Base-by-base conservation (phyloP, 768 basidiomycete genomes). In the Trametes sanguinea region DNA sequence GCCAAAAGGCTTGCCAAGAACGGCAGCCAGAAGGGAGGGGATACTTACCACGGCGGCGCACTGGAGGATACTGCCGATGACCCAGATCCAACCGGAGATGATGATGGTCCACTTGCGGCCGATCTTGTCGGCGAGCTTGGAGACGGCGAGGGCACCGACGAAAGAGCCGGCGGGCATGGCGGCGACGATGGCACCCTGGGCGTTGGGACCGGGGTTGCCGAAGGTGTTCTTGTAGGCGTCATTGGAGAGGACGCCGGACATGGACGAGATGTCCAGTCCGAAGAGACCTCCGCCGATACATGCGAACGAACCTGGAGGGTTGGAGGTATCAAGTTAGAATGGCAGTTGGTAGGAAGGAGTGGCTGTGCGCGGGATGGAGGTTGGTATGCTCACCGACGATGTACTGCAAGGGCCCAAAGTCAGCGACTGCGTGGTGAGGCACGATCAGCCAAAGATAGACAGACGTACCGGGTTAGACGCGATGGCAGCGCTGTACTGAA, bases 261-360 rank as follows among this genome's bases (percentile, higher is more conserved):
- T 90, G 70, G 88, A 90, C 68, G 88, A 88, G 69, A 91, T 89
- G 78, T 91, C 89, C 77, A 91, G 72, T 72, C 89, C 89, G 70
- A 90, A 91, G 40, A 91, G 82, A 51, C 87, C 87, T 66, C 89
- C 88, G 40, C 89, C 89, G 64, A 91, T 90, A 72, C 89, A 91
- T 73, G 89, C 89, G 74, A 91, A 91, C 16, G 87, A 85, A 33
- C 89, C 64, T 65, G 54, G 3, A 30, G 27, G 8, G 27, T 32
- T 39, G 22, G 22, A 22, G 8, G 39, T 39, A 17, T 13, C n/a
- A 13, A 30, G 37, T 39, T 39, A 56, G 48, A 32, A 7, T 27
- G 22, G 22, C n/a, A 47, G 14, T 5, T 11, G 43, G 16, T 16
- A 8, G 46, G 27, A 17, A 22, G 22, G 22, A 22, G 22, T 22